A percentile compares a stretch with the other conserved stretches of the same genome.
phyloP scores from a whole-genome alignment of 1,139 yeast species.

The Hemisphaericaspora lyxosophila region DNA sequence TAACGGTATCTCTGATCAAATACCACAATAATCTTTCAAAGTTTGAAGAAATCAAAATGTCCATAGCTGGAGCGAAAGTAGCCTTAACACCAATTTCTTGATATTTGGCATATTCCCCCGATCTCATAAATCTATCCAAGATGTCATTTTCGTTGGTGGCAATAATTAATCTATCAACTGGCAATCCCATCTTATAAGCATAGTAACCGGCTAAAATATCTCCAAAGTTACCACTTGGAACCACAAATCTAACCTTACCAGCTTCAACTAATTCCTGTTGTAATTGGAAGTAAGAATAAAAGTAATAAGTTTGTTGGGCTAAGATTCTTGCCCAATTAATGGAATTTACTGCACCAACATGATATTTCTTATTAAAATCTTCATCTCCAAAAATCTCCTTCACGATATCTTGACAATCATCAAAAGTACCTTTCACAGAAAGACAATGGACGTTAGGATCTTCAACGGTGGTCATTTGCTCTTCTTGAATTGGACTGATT shows the following conservation, averaged over 20 bases:
- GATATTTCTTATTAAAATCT: constrained; percentile 84
- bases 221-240: constrained; percentile 98
- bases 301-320: constrained; percentile 96
- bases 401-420: constrained; percentile 96
- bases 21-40: constrained; percentile 97
- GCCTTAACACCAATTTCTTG: constrained; percentile 66
- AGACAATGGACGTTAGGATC: constrained; percentile 92
- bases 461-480: constrained; percentile 97
- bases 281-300: constrained; percentile 83
- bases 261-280: constrained; percentile 34
- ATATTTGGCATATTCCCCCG: constrained; percentile 78
- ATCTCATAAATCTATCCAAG: constrained; percentile 83
- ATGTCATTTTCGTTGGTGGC: constrained; percentile 97
- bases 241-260: constrained; percentile 73
- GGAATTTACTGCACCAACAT: constrained; percentile 96
- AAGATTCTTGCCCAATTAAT: constrained; percentile 98
- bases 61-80: constrained; percentile 98
- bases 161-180: constrained; percentile 79
- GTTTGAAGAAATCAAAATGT: constrained; percentile 88
- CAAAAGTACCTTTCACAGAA: constrained; percentile 93
- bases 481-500: constrained; percentile 96
- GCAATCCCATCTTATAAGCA: constrained; percentile 94
- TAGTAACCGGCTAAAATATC: constrained; percentile 95
- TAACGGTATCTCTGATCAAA: constrained; percentile 68
- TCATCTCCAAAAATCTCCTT: constrained; percentile 88